Evolutionary conservation across 139 green algal genomes (phyloP), one percentile per base, ranked within the genome.

Genomic region (Penium margaritaceum): DNA sequence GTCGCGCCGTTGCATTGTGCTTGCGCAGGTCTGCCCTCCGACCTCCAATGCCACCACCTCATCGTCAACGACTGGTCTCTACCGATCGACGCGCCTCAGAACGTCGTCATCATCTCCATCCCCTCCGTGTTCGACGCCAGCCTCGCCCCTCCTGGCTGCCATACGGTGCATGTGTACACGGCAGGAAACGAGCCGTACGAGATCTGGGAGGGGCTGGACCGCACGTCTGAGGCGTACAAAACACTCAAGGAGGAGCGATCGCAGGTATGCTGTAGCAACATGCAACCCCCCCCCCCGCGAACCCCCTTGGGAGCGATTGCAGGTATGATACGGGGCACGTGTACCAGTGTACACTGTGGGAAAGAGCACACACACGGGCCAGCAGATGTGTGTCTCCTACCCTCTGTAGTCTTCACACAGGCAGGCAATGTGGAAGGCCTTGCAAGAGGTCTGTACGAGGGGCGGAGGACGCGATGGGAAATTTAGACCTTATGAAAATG

Each of bases 11-110:
- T n/a, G n/a, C n/a, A n/a, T 65, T 65, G 30, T 12, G 12, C 55
- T 21, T 65, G 32, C 41, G 24, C 39, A 72, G 89, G 86, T 12
- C 73, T 96, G 24, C 78, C 84, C 2, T 32, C 67, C 2, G 83
- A 93, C 44, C 63, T 94, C 38, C 85, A 91, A 46, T 88, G 84
- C 77, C 89, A 95, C 77, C 90, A 95, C 77, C 81, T 96, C n/a
- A 75, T 94, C 19, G 85, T 95, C 30, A 88, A 91, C 65, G 57
- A 83, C 81, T 91, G 85, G 86, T 41, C 79, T 30, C 70, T 84
- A 38, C 51, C 41, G 4, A 43, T 84, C 2, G 63, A 47, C 1
- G 39, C 60, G 21, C 69, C 70, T 6, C 46, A 69, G 43, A 88
- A 88, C 60, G 70, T 86, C 17, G 55, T 79, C 58, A 92, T 91